phyloP scores from a whole-genome alignment of 2,329 filamentous ascomycete genomes.

The Colletotrichum sp. region DNA sequence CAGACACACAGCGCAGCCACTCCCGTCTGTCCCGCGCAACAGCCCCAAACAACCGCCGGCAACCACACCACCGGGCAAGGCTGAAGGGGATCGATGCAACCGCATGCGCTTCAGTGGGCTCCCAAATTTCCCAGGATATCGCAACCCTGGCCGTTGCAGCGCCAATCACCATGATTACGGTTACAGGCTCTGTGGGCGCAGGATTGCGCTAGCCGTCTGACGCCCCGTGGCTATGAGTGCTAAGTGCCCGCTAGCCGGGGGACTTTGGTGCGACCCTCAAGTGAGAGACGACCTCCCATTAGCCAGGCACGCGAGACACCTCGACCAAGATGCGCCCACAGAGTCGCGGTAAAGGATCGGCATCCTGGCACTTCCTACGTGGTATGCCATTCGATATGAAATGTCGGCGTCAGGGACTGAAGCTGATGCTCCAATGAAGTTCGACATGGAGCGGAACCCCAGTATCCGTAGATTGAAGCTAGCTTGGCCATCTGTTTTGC shows the following conservation, averaged over 20 bases:
- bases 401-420: neutral
- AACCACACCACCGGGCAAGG: neutral
- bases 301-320: neutral
- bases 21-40: neutral
- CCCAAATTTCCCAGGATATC: neutral
- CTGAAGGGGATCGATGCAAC: neutral
- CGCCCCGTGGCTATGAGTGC: constrained; percentile 5
- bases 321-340: neutral
- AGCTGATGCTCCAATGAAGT: neutral
- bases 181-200: neutral
- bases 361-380: neutral
- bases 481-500: neutral
- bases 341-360: neutral
- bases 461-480: neutral
- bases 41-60: neutral
- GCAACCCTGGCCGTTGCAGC: neutral
- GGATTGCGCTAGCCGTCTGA: constrained; percentile 7
- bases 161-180: constrained; percentile 1
- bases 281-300: neutral
- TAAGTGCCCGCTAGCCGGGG: neutral
- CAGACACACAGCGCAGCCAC: neutral
- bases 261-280: neutral
- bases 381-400: neutral
- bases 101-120: neutral
- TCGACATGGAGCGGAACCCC: neutral